These are phyloP conservation scores for Aureobasidium zeae DNA, from an alignment of 2,329 filamentous ascomycete species.

Conservation along the genomic window DNA sequence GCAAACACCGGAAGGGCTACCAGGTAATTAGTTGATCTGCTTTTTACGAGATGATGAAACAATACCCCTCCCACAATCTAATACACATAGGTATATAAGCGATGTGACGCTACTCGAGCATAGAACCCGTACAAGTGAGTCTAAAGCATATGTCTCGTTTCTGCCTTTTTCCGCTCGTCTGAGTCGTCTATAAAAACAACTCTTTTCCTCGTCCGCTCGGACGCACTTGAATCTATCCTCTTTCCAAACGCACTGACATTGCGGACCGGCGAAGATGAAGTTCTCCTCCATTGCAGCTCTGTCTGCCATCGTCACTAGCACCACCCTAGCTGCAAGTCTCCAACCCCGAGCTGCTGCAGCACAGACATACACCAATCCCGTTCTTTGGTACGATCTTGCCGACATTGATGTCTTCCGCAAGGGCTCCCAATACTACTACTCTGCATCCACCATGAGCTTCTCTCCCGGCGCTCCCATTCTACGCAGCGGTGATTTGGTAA, in stretches of 20 bases:
- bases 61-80: no score
- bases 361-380: slow-evolving; percentile 39
- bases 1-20: neutral
- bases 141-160: no score
- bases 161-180: no score
- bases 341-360: no score
- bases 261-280: slow-evolving; percentile 1
- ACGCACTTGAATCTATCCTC: neutral
- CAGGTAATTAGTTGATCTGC: neutral
- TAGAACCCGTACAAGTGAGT: neutral
- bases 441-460: slow-evolving; percentile 49
- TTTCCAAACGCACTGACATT: no score
- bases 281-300: slow-evolving; percentile 4
- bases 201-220: neutral
- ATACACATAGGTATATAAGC: neutral
- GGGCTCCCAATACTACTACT: slow-evolving; percentile 45
- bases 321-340: no score
- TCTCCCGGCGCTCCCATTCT: slow-evolving; percentile 49
- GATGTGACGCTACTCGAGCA: neutral
- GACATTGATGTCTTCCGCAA: slow-evolving; percentile 48
- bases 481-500: slow-evolving; percentile 46
- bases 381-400: slow-evolving; percentile 48
- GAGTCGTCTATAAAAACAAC: no score
- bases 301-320: neutral
- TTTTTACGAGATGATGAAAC: neutral